These are phyloP conservation scores for Hypomontagnella monticulosa DNA, from an alignment of 495 filamentous ascomycete species.

Conservation along the genomic window DNA sequence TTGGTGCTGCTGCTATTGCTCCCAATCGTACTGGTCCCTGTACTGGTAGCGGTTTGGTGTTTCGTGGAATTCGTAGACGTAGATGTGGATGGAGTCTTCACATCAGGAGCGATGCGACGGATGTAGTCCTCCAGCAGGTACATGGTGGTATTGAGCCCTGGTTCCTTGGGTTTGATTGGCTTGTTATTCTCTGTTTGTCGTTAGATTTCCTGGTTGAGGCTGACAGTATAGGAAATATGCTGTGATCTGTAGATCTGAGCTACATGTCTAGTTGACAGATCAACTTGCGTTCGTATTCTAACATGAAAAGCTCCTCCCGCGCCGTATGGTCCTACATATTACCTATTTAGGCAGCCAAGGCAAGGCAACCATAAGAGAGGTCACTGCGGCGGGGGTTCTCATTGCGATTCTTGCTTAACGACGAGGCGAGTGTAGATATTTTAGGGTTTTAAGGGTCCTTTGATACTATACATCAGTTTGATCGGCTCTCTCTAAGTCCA, in stretches of 20 bases:
- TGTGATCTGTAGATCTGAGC: background rate
- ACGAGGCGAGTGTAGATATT: background rate
- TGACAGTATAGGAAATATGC: too few species aligned
- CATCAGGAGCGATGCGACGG: background rate
- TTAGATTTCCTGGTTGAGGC: too few species aligned
- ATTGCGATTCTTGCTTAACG: background rate
- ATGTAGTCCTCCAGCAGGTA: constrained; percentile 4
- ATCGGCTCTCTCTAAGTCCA: background rate
- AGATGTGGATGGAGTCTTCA: too few species aligned
- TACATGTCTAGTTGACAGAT: background rate
- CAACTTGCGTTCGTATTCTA: constrained; percentile 26
- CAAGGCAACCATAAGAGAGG: constrained; percentile 5
- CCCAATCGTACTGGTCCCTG: background rate
- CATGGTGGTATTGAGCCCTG: background rate
- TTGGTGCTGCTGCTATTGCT: background rate
- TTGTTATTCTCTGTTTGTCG: too few species aligned
- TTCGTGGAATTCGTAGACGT: too few species aligned
- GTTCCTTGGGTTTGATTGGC: too few species aligned
- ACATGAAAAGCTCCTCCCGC: constrained; percentile 17
- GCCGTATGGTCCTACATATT: constrained; percentile 6
- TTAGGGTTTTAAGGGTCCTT: background rate
- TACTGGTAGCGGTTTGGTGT: too few species aligned
- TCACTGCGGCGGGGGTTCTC: constrained; percentile 10
- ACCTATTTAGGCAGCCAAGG: constrained; percentile 19
- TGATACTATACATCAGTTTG: too few species aligned